phyloP scores from a whole-genome alignment of 805 yeast species.

The Pichia gijzeniarum region DNA sequence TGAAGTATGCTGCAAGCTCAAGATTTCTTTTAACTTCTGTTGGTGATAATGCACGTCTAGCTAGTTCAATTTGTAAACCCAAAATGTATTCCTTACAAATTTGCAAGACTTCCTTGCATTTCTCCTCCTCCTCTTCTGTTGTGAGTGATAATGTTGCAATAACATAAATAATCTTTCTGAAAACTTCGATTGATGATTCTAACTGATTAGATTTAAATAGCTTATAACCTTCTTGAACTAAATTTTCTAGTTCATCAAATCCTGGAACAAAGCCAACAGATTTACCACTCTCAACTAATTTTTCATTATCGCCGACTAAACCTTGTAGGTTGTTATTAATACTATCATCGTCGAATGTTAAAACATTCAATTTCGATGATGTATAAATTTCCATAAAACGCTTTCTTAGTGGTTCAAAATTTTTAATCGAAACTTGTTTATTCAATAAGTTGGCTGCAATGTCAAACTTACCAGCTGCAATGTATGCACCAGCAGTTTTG shows the following conservation, averaged over 20 bases:
- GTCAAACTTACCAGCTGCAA: conserved; percentile 94
- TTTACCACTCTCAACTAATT: conserved; percentile 38
- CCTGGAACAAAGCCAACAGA: conserved; percentile 72
- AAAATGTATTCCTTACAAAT: conserved; percentile 85
- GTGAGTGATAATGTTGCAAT: conserved; percentile 66
- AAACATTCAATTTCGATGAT: conserved; percentile 67
- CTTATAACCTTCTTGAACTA: conserved; percentile 68
- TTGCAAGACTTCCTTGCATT: conserved; percentile 62
- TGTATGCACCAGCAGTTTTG: conserved; percentile 83
- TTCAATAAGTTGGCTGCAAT: conserved; percentile 89
- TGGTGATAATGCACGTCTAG: conserved; percentile 74
- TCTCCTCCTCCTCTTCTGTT: conserved; percentile 67
- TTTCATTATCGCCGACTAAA: conserved; percentile 61
- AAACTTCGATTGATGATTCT: conserved; percentile 69
- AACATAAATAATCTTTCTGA: conserved; percentile 75
- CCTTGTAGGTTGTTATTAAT: conserved; percentile 52
- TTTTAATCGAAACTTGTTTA: conserved; percentile 80
- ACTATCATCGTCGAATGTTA: conserved; percentile 61
- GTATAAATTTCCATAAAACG: conserved; percentile 82
- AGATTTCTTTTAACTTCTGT: conserved; percentile 75
- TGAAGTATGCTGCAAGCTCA: conserved; percentile 94
- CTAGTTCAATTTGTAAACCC: conserved; percentile 86
- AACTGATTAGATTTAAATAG: conserved; percentile 79
- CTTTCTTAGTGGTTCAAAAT: conserved; percentile 80
- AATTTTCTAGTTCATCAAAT: conserved; percentile 53